Conservation (phyloP, 1,139 yeast species). For the Protomyces lactucae-debilis region DNA sequence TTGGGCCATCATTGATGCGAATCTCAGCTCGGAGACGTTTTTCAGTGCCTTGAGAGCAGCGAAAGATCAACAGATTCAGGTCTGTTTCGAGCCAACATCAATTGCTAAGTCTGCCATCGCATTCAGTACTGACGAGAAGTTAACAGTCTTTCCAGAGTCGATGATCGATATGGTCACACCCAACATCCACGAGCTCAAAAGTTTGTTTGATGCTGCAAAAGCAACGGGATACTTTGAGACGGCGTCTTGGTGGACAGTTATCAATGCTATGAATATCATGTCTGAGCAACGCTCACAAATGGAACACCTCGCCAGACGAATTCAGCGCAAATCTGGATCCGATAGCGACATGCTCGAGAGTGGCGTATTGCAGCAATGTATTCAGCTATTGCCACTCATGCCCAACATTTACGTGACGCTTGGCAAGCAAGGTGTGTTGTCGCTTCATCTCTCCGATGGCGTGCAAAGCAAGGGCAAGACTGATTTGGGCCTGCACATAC, state of each 20-base stretch:
- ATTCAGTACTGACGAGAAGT: background rate
- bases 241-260: constrained; percentile 67
- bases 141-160: constrained; percentile 39
- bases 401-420: constrained; percentile 65
- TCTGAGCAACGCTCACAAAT: constrained; percentile 46
- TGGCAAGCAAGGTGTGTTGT: constrained; percentile 60
- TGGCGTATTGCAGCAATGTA: constrained; percentile 65
- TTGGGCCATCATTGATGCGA: constrained; percentile 62
- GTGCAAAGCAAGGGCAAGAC: constrained; percentile 20
- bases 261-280: constrained; percentile 58
- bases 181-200: constrained; percentile 56
- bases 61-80: constrained; percentile 31
- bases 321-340: constrained; percentile 31
- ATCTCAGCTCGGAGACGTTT: constrained; percentile 49
- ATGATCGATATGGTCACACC: constrained; percentile 57
- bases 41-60: constrained; percentile 41
- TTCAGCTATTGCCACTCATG: constrained; percentile 65
- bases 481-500: background rate
- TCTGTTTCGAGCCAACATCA: constrained; percentile 76
- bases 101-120: constrained; percentile 48
- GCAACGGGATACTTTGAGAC: constrained; percentile 53
- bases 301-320: constrained; percentile 35
- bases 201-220: constrained; percentile 52
- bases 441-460: constrained; percentile 42
- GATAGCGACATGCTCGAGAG: constrained; percentile 38